Percentiles rank a stretch among this genome's conserved stretches.
Evolutionary conservation across 768 basidiomycete genomes (phyloP).

Genomic region (Boletus rubroflammeus): DNA sequence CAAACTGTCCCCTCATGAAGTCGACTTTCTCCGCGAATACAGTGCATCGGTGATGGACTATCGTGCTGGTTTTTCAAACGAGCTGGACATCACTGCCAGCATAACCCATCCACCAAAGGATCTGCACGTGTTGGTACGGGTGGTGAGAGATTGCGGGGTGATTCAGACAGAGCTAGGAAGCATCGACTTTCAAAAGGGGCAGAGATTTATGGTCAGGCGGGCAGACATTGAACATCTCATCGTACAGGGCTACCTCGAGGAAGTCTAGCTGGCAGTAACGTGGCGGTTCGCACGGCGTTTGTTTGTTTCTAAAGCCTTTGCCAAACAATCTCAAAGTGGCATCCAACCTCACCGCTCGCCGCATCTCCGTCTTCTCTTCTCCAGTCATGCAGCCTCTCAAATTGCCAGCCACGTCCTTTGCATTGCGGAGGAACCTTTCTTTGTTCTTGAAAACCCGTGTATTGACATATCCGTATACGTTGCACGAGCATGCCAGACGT

Average conservation of each 20-base stretch:
- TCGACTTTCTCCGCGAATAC: slow-evolving; percentile 83
- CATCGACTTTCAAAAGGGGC: slow-evolving; percentile 87
- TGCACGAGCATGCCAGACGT: slow-evolving; percentile 1
- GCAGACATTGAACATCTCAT: slow-evolving; percentile 93
- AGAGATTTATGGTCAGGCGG: slow-evolving; percentile 83
- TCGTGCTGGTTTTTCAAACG: slow-evolving; percentile 78
- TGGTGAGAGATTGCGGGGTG: slow-evolving; percentile 84
- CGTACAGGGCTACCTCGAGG: slow-evolving; percentile 89
- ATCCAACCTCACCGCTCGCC: neutral
- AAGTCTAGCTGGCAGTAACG: slow-evolving; percentile 48
- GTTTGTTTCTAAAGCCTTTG: slow-evolving; percentile 21
- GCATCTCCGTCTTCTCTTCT: neutral
- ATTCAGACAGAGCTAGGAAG: slow-evolving; percentile 90
- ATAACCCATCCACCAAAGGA: slow-evolving; percentile 85
- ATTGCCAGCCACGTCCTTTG: neutral
- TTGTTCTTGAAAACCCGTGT: neutral
- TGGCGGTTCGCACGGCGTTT: neutral
- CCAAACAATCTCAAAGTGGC: slow-evolving; percentile 23
- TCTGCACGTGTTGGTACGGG: slow-evolving; percentile 81
- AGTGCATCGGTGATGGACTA: slow-evolving; percentile 79
- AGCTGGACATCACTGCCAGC: slow-evolving; percentile 82
- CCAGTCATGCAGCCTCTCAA: slow-evolving; percentile 12
- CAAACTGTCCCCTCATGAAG: slow-evolving; percentile 74
- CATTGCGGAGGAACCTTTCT: neutral
- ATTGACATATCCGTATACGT: neutral